Evolutionary conservation across 2,329 filamentous ascomycete species (phyloP), one percentile per base, ranked within the genome.

Genomic region (Ophioceras dolichostomum): DNA sequence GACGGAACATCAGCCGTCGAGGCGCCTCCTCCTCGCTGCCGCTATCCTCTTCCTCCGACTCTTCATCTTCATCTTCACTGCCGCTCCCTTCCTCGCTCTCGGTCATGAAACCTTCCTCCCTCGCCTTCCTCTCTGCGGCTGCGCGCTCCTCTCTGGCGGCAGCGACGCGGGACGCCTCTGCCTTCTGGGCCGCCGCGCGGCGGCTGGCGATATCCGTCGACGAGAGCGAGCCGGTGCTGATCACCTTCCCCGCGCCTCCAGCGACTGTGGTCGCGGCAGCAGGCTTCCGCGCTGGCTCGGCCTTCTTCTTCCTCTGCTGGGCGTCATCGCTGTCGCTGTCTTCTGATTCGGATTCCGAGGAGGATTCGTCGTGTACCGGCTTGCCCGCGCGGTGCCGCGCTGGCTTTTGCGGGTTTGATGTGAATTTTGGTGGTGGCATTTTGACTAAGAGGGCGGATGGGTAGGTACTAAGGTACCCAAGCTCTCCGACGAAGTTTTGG

Each of bases 301-400:
- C 36, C 22, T 45, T 49, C 31, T 41, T 44, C 34, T 39, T 45
- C 45, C 41, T 43, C 42, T 39, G 55, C 46, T 21, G 18, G 45
- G 53, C 34, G 32, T 52, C 45, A 34, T 55, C 50, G 45, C 59
- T 60, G 33, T 61, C 59, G 40, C 68, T 67, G 52, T 60, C 64
- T 16, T 35, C 33, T 14, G 16, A 21, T 14, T 36, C 34, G 5
- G 63, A 67, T 41, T 71, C 67, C 28, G 70, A 74, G 30, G 67
- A 70, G 10, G 65, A 62, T 13, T 47, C 48, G 10, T 59, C 61
- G 14, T 65, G 67, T 3, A 68, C 63, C 13, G 79, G 67, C 58
- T 95, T 96, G 46, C 91, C 89, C 13, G 89, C 81, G 41, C 87
- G 79, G 51, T 95, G 83, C 40, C 91, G 83, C 47, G 79, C 75